Evolutionary conservation across 257 asterid genomes (phyloP), one percentile per base, ranked within the genome.

Genomic region (Solanum pimpinellifolium): DNA sequence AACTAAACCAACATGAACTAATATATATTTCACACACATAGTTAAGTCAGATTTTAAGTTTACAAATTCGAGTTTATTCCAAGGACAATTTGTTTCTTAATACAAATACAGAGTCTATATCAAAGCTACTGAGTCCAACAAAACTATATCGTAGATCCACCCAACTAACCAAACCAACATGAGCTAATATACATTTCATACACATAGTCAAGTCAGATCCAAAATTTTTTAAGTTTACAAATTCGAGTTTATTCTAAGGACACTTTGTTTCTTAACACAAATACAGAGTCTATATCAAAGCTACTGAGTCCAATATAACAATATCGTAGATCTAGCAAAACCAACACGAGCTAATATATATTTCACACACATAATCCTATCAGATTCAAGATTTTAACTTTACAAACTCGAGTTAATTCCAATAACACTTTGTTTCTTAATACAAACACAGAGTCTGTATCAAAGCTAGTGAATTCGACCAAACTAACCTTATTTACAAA

Each of bases 141-240:
- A 2, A 72, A 33, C 16, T 33, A 33, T 33, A 72, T 70, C 0
- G 0, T 31, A 70, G 44, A 29, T 31, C n/a, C 31, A 3, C 11
- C 25, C 5, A 6, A 35, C 37, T 35, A 35, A 35, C 37, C 37
- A 35, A 68, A 68, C 39, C 74, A 68, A 68, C 74, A 68, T 31
- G 4, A 68, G 39, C 37, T 68, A 27, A 31, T 15, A 68, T 15
- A 27, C 75, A 68, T 68, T 7, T 68, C 6, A 13, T 13, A 27
- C 2, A 2, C 2, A 2, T 33, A 33, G 4, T 33, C 35, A 33
- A 33, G 35, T 2, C 11, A 1, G 2, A 68, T 68, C 0, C 11
- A 35, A 6, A 1, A 68, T 27, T 27, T 27, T 68, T 27, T 68
- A 68, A 11, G 0, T 14, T 68, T 27, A 13, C 39, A 35, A 35